Evolutionary conservation across 1,284 basidiomycete genomes (phyloP).

Genomic region (Cystobasidium pallidum): DNA sequence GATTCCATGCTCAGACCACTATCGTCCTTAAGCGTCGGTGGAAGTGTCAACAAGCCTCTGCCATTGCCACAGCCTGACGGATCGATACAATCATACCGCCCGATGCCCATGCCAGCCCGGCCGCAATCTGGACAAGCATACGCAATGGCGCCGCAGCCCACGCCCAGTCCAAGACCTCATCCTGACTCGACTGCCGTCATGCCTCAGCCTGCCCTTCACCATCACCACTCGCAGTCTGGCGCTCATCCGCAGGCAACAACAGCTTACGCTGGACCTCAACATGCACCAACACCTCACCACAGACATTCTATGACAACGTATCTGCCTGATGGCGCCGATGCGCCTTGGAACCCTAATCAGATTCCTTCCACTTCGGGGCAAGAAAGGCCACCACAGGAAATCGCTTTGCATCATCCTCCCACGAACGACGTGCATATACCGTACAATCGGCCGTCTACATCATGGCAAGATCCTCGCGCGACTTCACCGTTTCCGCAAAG

Average conservation of each 20-base stretch:
- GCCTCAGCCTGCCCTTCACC: slow-evolving; percentile 7
- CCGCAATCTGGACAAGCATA: slow-evolving; percentile 8
- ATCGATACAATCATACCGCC: background rate
- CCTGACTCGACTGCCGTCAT: background rate
- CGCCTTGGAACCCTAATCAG: slow-evolving; percentile 21
- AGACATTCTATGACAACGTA: slow-evolving; percentile 39
- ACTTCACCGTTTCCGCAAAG: slow-evolving; percentile 12
- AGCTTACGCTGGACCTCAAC: background rate
- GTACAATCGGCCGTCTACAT: background rate
- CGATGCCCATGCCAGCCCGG: background rate
- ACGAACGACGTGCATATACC: background rate
- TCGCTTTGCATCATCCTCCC: slow-evolving; percentile 1
- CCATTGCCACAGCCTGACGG: slow-evolving; percentile 26
- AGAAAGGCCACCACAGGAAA: background rate
- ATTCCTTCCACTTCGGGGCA: slow-evolving; percentile 3
- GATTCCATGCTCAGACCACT: slow-evolving; percentile 31
- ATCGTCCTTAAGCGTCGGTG: slow-evolving; percentile 27
- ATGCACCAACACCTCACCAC: slow-evolving; percentile 23
- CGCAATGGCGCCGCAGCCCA: slow-evolving; percentile 13
- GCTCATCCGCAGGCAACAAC: background rate
- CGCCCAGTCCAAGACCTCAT: slow-evolving; percentile 5
- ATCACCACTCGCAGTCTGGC: slow-evolving; percentile 29
- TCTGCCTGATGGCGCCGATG: slow-evolving; percentile 23
- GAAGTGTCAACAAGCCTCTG: slow-evolving; percentile 36
- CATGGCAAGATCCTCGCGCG: slow-evolving; percentile 36